Evolutionary conservation across 2,329 filamentous ascomycete species (phyloP).

Genomic region (Alternaria brassicae): DNA sequence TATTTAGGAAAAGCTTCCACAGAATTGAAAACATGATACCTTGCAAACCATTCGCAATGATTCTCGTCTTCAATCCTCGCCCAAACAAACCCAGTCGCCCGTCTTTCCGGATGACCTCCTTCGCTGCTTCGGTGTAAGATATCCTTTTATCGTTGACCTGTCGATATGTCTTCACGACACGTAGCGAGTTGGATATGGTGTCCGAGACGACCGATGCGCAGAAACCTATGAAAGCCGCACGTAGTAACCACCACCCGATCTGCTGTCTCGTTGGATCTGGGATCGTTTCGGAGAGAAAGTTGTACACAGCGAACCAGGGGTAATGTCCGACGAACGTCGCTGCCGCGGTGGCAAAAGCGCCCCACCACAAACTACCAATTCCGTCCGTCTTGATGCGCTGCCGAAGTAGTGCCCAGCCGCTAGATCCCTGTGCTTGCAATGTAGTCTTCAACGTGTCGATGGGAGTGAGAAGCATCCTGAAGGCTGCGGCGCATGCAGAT

Average conservation of each 20-base stretch:
- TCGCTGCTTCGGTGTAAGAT: slow-evolving; percentile 37
- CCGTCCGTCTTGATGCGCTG: slow-evolving; percentile 37
- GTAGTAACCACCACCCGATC: slow-evolving; percentile 34
- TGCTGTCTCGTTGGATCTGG: slow-evolving; percentile 30
- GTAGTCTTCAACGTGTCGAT: slow-evolving; percentile 42
- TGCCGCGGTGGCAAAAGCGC: slow-evolving; percentile 40
- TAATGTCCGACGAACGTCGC: slow-evolving; percentile 42
- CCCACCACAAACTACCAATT: slow-evolving; percentile 41
- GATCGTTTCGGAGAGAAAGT: slow-evolving; percentile 34
- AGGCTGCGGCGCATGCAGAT: slow-evolving; percentile 35
- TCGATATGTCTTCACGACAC: slow-evolving; percentile 41
- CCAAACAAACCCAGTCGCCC: slow-evolving; percentile 35
- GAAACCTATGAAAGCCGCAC: slow-evolving; percentile 40
- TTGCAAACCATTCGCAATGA: slow-evolving; percentile 41
- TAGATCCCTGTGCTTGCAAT: slow-evolving; percentile 34
- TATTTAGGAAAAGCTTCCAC: slow-evolving; percentile 40
- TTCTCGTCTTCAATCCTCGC: slow-evolving; percentile 38
- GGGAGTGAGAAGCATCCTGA: slow-evolving; percentile 38
- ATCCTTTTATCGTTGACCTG: slow-evolving; percentile 39
- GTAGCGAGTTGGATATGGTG: slow-evolving; percentile 38
- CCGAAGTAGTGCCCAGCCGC: slow-evolving; percentile 30
- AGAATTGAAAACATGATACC: slow-evolving; percentile 41
- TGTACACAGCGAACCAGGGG: slow-evolving; percentile 41
- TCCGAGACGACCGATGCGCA: slow-evolving; percentile 40
- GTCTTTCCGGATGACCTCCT: slow-evolving; percentile 34